A percentile compares a stretch with the other conserved stretches of the same genome.
Evolutionary conservation across 2,329 filamentous ascomycete genomes (phyloP).

Genomic region (Talaromyces atroroseus): DNA sequence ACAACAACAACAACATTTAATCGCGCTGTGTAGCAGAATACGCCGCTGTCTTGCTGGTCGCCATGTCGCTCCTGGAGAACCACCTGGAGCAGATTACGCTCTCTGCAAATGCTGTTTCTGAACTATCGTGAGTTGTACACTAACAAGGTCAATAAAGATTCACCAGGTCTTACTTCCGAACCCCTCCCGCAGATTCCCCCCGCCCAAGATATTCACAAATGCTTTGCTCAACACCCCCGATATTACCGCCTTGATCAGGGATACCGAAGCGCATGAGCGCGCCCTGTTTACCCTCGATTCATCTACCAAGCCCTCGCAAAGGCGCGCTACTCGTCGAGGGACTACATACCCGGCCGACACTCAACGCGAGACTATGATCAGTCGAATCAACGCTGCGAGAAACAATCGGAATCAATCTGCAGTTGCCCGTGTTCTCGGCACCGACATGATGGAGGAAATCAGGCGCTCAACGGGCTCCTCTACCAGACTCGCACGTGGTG

Average conservation of each 20-base stretch:
- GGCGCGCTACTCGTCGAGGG: conserved; percentile 42
- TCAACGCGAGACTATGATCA: conserved; percentile 39
- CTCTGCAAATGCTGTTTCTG: conserved; percentile 70
- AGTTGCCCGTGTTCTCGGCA: conserved; percentile 82
- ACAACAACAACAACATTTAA: background rate
- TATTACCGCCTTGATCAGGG: conserved; percentile 89
- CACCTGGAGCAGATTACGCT: conserved; percentile 73
- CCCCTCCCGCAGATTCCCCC: conserved; percentile 66
- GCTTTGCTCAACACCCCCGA: conserved; percentile 82
- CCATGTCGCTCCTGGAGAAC: conserved; percentile 63
- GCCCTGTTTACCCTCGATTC: conserved; percentile 89
- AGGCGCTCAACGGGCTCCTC: conserved; percentile 54
- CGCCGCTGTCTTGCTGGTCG: conserved; percentile 11
- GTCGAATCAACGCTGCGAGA: conserved; percentile 45
- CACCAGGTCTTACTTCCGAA: background rate
- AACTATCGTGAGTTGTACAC: conserved; percentile 57
- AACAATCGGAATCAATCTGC: conserved; percentile 67
- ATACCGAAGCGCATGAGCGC: conserved; percentile 90
- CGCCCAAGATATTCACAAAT: conserved; percentile 92
- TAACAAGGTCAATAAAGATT: background rate
- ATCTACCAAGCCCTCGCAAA: conserved; percentile 49
- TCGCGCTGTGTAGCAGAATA: background rate
- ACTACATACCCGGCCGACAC: conserved; percentile 44
- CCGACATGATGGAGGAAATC: conserved; percentile 78
- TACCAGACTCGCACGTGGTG: conserved; percentile 51